phyloP scores from a whole-genome alignment of 2,329 filamentous ascomycete species.

The Leptographium lundbergii region DNA sequence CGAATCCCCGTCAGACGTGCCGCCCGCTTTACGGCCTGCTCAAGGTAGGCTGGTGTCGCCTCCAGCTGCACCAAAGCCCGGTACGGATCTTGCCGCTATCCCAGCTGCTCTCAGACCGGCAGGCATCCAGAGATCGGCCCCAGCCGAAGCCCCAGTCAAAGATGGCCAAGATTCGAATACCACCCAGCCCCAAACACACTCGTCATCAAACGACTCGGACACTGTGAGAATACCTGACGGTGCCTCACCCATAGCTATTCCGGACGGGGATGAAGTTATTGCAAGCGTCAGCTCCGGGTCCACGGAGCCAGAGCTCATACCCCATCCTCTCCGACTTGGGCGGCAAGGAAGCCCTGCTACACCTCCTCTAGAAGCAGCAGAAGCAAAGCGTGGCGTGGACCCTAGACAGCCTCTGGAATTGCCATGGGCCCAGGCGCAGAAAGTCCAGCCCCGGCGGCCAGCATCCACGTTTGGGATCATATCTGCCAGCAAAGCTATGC shows the following conservation, averaged over 20 bases:
- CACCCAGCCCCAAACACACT: background rate
- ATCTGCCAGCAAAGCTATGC: background rate
- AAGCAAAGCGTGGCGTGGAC: background rate
- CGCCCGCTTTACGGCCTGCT: background rate
- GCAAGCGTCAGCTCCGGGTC: background rate
- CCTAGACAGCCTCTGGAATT: background rate
- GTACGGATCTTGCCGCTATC: background rate
- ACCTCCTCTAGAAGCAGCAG: background rate
- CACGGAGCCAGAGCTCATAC: background rate
- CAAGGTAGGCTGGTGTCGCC: background rate
- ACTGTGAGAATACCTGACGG: background rate
- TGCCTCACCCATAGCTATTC: background rate
- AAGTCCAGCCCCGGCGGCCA: background rate
- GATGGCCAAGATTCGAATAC: background rate
- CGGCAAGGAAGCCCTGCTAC: background rate
- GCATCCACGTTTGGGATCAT: background rate
- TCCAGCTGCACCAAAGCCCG: background rate
- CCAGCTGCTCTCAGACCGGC: background rate
- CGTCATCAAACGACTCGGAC: no score
- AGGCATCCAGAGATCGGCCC: background rate
- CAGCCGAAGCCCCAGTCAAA: background rate
- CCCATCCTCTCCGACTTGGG: background rate
- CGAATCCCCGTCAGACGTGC: background rate
- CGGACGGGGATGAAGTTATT: background rate
- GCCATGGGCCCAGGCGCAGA: background rate